Base-by-base conservation (phyloP, 768 basidiomycete genomes). In the Nidularia sp. region DNA sequence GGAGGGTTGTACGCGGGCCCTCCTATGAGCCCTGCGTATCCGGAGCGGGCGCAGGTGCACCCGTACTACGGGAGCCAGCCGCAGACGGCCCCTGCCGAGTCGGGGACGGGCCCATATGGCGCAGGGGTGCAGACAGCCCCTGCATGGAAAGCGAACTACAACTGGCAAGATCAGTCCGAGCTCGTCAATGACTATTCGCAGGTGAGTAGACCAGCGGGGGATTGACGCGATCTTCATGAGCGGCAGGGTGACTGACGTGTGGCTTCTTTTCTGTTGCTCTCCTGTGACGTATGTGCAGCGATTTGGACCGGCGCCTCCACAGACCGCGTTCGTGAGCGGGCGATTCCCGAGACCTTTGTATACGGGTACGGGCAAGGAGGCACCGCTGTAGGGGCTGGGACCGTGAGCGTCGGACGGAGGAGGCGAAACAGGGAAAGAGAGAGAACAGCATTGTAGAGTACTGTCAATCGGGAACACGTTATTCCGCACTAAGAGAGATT, bases 271-370 rank as follows among this genome's bases (percentile, higher is more conserved):
- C 2, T 25, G 3, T 25, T 25, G 3, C 25, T 25, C 15, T 41
- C 9, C 15, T 41, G 9, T 41, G 36, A 15, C 15, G 15, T 41
- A 10, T 10, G 9, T 10, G 15, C 15, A 41, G 36, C 10, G 36
- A 15, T 10, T 29, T 13, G 44, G 13, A 45, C 12, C 25, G 10
- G 31, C 25, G 18, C 35, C 32, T 22, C 44, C 45, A 1, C 15
- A 25, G 49, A 50, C 49, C 18, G 53, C 48, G 34, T 45, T 25
- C 46, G 49, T 46, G 43, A 46, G 49, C 8, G 15, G 35, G 6
- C 34, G 48, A 15, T 53, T 49, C 42, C 53, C 53, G 33, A 29
- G 53, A 2, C 53, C 48, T 33, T 22, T 48, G 52, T 48, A 49
- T 13, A 53, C 42, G 36, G 31, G 9, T n/a, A 10, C 45, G 47